Conservation (phyloP, 2,329 filamentous ascomycete species). For the Penicillium sp. region DNA sequence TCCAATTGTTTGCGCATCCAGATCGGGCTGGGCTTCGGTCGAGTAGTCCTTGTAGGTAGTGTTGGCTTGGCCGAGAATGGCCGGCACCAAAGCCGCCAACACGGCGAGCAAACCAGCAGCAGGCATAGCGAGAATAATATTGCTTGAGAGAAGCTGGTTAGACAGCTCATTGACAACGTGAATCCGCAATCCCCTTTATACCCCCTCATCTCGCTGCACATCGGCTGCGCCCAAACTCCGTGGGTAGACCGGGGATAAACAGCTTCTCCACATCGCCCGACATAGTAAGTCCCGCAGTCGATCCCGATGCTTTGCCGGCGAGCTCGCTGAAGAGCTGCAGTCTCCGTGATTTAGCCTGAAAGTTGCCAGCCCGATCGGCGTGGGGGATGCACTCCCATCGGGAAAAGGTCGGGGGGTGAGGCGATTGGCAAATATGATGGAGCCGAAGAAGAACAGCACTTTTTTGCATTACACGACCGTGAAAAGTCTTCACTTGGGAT, state of each 20-base stretch:
- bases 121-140: slow-evolving; percentile 21
- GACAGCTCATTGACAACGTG: background rate
- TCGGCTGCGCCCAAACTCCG: slow-evolving; percentile 6
- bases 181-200: background rate
- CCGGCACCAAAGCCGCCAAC: slow-evolving; percentile 27
- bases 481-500: no score
- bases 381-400: background rate
- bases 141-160: background rate
- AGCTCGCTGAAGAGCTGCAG: background rate
- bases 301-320: slow-evolving; percentile 19
- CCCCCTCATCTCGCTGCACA: slow-evolving; percentile 1
- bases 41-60: slow-evolving; percentile 33
- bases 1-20: slow-evolving; percentile 25
- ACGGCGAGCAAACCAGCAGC: slow-evolving; percentile 8
- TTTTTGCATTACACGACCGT: no score
- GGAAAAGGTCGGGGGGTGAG: background rate
- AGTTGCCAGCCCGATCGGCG: background rate
- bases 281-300: slow-evolving; percentile 25
- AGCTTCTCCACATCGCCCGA: slow-evolving; percentile 21
- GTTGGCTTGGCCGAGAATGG: slow-evolving; percentile 31
- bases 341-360: slow-evolving; percentile 7
- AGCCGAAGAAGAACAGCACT: no score
- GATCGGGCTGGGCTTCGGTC: slow-evolving; percentile 28
- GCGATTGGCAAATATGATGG: background rate
- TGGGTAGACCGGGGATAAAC: slow-evolving; percentile 6